A percentile compares a stretch with the other conserved stretches of the same genome.
These are phyloP conservation scores for Phlebiopsis flavidoalba DNA, from an alignment of 768 basidiomycete species.

Conservation along the genomic window DNA sequence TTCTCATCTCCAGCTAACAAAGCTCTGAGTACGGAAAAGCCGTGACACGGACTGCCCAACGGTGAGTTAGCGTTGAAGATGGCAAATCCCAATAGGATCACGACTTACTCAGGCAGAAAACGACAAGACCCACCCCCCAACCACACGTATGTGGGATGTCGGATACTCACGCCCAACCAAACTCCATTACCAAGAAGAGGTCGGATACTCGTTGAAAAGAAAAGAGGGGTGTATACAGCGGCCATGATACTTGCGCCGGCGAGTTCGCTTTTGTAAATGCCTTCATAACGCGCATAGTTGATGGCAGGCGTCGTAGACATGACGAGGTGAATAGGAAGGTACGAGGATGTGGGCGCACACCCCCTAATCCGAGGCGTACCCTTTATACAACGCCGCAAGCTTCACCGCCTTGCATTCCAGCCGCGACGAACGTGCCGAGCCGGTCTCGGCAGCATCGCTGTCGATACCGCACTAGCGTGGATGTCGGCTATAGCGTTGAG, in stretches of 20 bases:
- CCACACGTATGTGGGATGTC: conserved; percentile 20
- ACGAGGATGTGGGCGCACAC: too few relatives aligned
- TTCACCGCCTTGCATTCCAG: too few relatives aligned
- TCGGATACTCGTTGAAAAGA: conserved; percentile 19
- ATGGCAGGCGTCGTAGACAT: background rate
- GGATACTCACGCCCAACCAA: too few relatives aligned
- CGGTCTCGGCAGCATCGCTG: background rate
- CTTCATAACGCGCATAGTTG: conserved; percentile 6
- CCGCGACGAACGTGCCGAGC: background rate
- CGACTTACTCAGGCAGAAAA: conserved; percentile 26
- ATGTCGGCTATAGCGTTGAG: too few relatives aligned
- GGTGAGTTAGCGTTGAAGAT: background rate
- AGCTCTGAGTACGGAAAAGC: conserved; percentile 28
- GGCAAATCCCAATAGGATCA: background rate
- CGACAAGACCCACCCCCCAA: conserved; percentile 21
- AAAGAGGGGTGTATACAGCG: conserved; percentile 22
- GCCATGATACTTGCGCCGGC: conserved; percentile 20
- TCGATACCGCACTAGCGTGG: too few relatives aligned
- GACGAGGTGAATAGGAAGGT: too few relatives aligned
- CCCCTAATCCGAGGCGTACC: too few relatives aligned
- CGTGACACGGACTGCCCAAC: conserved; percentile 22
- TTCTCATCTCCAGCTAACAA: conserved; percentile 21
- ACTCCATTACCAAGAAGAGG: too few relatives aligned
- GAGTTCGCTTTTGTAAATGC: conserved; percentile 11
- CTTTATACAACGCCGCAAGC: too few relatives aligned